These are phyloP conservation scores for Coprinopsis cinerea DNA, from an alignment of 768 basidiomycete genomes.

Conservation along the genomic window DNA sequence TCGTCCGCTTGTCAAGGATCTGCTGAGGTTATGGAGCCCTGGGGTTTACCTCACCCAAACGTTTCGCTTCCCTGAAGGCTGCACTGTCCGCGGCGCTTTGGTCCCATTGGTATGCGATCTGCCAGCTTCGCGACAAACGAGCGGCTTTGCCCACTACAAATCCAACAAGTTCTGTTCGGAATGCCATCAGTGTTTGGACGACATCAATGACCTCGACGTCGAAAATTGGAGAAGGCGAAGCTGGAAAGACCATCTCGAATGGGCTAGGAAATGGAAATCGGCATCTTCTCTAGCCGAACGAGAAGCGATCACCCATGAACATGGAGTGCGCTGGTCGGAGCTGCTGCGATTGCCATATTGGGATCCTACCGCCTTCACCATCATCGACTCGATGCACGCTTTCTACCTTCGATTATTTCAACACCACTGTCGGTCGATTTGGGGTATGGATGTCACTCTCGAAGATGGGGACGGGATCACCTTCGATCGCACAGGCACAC, in stretches of 20 bases:
- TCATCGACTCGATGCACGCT: constrained; percentile 16
- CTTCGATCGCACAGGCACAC: too few species aligned
- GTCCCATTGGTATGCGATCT: constrained; percentile 27
- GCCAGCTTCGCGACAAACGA: constrained; percentile 20
- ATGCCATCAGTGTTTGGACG: not conserved
- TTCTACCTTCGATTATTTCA: constrained; percentile 11
- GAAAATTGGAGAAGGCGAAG: not conserved
- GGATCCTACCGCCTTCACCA: constrained; percentile 16
- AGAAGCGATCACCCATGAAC: constrained; percentile 12
- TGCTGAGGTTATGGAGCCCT: constrained; percentile 21
- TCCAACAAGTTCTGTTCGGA: constrained; percentile 12
- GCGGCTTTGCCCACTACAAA: constrained; percentile 16
- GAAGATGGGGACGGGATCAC: constrained; percentile 11
- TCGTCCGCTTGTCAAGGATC: constrained; percentile 26
- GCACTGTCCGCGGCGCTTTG: constrained; percentile 19
- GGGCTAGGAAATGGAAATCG: not conserved
- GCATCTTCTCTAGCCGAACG: constrained; percentile 8
- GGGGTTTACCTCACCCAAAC: constrained; percentile 23
- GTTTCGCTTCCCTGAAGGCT: constrained; percentile 11
- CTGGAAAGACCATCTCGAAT: not conserved
- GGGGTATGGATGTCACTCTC: constrained; percentile 7
- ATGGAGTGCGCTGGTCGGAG: constrained; percentile 16
- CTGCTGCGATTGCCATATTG: constrained; percentile 26
- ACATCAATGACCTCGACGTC: constrained; percentile 2
- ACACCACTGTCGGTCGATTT: constrained; percentile 9